Evolutionary conservation across 1,284 basidiomycete species (phyloP).

Genomic region (Moesziomyces sp.): DNA sequence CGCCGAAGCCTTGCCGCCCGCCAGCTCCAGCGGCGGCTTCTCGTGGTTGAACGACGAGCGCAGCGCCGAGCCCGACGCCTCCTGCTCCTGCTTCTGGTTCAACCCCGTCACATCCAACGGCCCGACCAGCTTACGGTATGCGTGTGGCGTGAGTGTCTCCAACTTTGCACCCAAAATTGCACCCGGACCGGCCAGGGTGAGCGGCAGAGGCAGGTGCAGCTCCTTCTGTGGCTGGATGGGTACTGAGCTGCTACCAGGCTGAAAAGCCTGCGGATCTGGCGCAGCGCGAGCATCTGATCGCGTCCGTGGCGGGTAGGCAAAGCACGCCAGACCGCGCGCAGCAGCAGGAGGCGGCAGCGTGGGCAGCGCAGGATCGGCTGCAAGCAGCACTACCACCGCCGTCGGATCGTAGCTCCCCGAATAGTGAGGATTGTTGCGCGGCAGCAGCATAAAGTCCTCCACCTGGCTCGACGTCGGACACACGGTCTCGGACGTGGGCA

Average conservation of each 20-base stretch:
- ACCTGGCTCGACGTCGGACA: constrained; percentile 70
- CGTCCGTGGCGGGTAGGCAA: constrained; percentile 55
- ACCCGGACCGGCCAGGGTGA: constrained; percentile 53
- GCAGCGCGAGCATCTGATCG: background rate
- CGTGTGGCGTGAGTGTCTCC: constrained; percentile 38
- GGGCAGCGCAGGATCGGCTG: constrained; percentile 54
- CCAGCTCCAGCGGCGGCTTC: constrained; percentile 32
- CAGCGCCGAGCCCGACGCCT: constrained; percentile 17
- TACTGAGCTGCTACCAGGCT: background rate
- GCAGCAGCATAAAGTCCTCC: constrained; percentile 82
- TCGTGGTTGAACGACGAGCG: constrained; percentile 24
- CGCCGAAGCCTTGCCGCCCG: constrained; percentile 51
- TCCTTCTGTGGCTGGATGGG: constrained; percentile 18
- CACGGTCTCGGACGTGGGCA: constrained; percentile 74
- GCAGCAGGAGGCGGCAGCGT: constrained; percentile 61
- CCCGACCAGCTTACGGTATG: constrained; percentile 57
- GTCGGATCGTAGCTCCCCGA: constrained; percentile 77
- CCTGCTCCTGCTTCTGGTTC: constrained; percentile 41
- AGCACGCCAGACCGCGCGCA: constrained; percentile 55
- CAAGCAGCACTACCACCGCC: constrained; percentile 72
- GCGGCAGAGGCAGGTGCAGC: constrained; percentile 56
- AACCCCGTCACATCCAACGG: constrained; percentile 35
- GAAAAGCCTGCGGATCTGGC: background rate
- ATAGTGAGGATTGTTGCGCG: constrained; percentile 79
- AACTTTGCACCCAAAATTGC: constrained; percentile 56